A percentile compares a stretch with the other conserved stretches of the same genome.
Evolutionary conservation across 179 eudicot species (phyloP).

Genomic region (Beta corolliflora): DNA sequence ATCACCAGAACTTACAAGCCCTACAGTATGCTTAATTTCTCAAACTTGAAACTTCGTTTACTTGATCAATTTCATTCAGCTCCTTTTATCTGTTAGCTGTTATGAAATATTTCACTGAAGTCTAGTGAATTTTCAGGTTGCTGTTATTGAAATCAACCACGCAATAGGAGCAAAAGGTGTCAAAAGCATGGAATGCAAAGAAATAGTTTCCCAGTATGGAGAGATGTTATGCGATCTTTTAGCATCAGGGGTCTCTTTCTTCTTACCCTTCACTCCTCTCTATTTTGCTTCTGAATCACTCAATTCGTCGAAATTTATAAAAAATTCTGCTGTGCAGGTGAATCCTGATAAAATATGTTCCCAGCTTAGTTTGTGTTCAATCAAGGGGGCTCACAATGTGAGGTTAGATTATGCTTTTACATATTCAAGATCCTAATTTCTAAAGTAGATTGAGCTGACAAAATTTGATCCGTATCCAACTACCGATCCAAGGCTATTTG

Average conservation of each 20-base stretch:
- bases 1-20: conserved; percentile 81
- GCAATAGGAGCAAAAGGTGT: conserved; percentile 80
- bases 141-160: conserved; percentile 68
- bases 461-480: too few relatives aligned
- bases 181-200: conserved; percentile 65
- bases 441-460: not conserved
- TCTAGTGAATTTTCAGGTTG: conserved; percentile 42
- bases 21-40: conserved; percentile 49
- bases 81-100: not conserved
- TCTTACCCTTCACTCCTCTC: not conserved
- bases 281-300: not conserved
- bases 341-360: conserved; percentile 56
- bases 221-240: conserved; percentile 68
- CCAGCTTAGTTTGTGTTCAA: conserved; percentile 48
- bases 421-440: not conserved
- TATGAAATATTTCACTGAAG: not conserved
- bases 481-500: too few relatives aligned
- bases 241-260: conserved; percentile 52
- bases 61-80: not conserved
- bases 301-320: not conserved
- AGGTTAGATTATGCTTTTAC: conserved; percentile 38
- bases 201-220: conserved; percentile 57
- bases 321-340: conserved; percentile 46
- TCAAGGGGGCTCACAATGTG: conserved; percentile 34
- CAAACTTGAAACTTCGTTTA: not conserved